Conservation (phyloP, 176 grass and related monocot genomes). For the Leersia perrieri region DNA sequence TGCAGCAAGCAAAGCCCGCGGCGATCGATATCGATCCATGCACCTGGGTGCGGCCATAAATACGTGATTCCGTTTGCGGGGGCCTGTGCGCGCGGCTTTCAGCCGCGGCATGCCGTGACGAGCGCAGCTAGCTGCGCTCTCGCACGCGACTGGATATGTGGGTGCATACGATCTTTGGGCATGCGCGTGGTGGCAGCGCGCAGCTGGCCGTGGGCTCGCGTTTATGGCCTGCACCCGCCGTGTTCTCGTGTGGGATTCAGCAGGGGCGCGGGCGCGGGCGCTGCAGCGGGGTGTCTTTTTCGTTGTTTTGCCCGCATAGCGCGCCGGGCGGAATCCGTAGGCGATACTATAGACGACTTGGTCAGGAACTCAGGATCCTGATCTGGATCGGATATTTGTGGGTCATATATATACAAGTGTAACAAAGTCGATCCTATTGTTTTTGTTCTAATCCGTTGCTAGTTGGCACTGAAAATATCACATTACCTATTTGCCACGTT, state of each 20-base stretch:
- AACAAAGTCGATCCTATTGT: neutral
- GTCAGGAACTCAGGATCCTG: too few species aligned
- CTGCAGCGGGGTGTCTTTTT: conserved; percentile 4
- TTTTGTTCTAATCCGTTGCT: neutral
- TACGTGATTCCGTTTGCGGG: conserved; percentile 10
- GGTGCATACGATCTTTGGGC: conserved; percentile 18
- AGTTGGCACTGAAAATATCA: neutral
- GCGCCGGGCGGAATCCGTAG: neutral
- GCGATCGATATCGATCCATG: neutral
- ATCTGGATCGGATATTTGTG: neutral
- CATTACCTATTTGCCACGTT: too few species aligned
- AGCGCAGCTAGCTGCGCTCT: neutral
- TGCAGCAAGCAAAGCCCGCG: neutral
- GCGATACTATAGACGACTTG: neutral
- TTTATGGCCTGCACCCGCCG: conserved; percentile 8
- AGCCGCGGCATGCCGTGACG: conserved; percentile 21
- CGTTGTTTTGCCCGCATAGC: neutral
- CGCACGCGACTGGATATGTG: neutral
- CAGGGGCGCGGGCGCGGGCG: neutral
- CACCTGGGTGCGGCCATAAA: conserved; percentile 9
- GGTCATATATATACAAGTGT: neutral
- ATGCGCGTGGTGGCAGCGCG: neutral
- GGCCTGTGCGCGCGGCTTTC: conserved; percentile 12
- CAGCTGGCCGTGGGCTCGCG: neutral
- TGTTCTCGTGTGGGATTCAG: conserved; percentile 36